Base-by-base conservation (phyloP, 2,329 filamentous ascomycete genomes). In the Pseudopyricularia cyperi region DNA sequence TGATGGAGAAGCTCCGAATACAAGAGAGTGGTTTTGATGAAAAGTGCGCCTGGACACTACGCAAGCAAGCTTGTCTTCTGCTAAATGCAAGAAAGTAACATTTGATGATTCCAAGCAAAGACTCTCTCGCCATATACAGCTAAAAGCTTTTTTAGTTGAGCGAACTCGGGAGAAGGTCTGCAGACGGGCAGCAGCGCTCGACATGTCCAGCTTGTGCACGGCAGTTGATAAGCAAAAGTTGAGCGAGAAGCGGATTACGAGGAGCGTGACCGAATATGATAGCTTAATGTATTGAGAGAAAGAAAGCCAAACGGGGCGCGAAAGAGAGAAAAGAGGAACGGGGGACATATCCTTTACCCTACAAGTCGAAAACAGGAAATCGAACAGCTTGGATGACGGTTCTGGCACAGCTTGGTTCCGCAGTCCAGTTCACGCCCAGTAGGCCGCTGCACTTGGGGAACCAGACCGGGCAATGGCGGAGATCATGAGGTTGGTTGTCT, bases 391-490 rank as follows among this genome's bases (percentile, higher is more conserved):
- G 24, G 48, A 63, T 59, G 37, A 62, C 46, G 1, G 60, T n/a
- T 64, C 48, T 59, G 56, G 51, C 60, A 61, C 17, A 65, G 50
- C 53, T 65, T 61, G 0, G 58, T 58, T 15, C 63, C 62, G 44
- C 62, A 62, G 52, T 70, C 68, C 7, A 70, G 61, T 2, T 67
- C 67, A 66, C 64, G 3, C 67, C 65, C 5, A 70, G 58, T n/a
- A 71, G 60, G 54, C 69, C 69, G 55, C 70, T 70, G 55, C 70
- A 70, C 57, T 69, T 69, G 6, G 64, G 61, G 62, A 69, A 71
- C 67, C 68, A 71, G 19, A 57, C 60, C 1, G 59, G 58, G 28
- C 60, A 60, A 52, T 62, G 64, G 1, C 60, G 53, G 8, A 60
- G 3, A 59, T 65, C 53, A 63, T 52, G 15, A 64, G 48, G 52